A percentile compares a stretch with the other conserved stretches of the same genome.
Evolutionary conservation across 352 stramenopile genomes (phyloP).

Genomic region (Phytophthora ramorum): DNA sequence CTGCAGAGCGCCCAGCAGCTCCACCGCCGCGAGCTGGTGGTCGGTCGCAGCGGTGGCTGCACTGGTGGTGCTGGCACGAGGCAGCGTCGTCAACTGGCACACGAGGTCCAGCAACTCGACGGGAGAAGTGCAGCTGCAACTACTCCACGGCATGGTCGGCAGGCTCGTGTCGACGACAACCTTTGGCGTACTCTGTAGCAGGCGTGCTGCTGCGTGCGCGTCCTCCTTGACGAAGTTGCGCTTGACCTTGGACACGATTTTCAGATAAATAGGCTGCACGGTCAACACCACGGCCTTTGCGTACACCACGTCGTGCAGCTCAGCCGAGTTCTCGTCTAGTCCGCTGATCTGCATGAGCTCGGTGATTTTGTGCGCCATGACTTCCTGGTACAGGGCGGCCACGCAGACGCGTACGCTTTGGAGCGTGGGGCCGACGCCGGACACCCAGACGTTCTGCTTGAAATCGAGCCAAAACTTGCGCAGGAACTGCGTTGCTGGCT

Average conservation of each 20-base stretch:
- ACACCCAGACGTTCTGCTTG: constrained; percentile 45
- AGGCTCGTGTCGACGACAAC: constrained; percentile 26
- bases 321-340: constrained; percentile 40
- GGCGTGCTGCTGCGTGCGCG: constrained; percentile 22
- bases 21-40: constrained; percentile 30
- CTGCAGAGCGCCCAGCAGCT: constrained; percentile 28
- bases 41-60: constrained; percentile 23
- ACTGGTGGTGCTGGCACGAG: constrained; percentile 12
- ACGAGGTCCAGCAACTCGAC: constrained; percentile 43
- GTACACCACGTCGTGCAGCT: constrained; percentile 46
- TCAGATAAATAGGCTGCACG: constrained; percentile 49
- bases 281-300: constrained; percentile 40
- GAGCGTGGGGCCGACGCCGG: constrained; percentile 22
- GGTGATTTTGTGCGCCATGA: constrained; percentile 41
- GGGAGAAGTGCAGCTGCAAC: constrained; percentile 34
- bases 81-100: constrained; percentile 29
- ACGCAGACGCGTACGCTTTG: constrained; percentile 43
- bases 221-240: constrained; percentile 42
- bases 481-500: constrained; percentile 43
- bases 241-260: constrained; percentile 48
- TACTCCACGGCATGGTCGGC: constrained; percentile 29
- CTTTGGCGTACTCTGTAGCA: constrained; percentile 23
- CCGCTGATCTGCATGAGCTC: constrained; percentile 60
- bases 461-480: constrained; percentile 63
- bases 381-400: constrained; percentile 39